A percentile compares a stretch with the other conserved stretches of the same genome.
Evolutionary conservation across 2,329 filamentous ascomycete genomes (phyloP).

Genomic region (Albifimbria verrucaria): DNA sequence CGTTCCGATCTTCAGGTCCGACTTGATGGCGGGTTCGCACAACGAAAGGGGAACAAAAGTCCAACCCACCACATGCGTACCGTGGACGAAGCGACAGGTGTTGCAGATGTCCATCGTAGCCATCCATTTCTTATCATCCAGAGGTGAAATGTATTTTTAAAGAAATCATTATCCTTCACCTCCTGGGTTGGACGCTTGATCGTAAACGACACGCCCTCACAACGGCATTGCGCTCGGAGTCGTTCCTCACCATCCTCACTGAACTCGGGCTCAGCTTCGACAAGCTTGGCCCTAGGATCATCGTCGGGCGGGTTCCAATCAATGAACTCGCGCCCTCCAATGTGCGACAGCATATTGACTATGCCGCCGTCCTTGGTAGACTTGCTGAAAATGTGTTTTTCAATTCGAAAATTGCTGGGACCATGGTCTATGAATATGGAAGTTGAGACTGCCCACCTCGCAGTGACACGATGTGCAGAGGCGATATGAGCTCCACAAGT

Average conservation of each 20-base stretch:
- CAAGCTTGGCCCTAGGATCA: constrained; percentile 19
- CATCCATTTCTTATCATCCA: constrained; percentile 38
- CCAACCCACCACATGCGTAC: constrained; percentile 41
- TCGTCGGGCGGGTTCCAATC: constrained; percentile 33
- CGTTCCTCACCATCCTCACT: constrained; percentile 33
- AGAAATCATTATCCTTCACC: constrained; percentile 23
- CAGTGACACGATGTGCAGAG: constrained; percentile 26
- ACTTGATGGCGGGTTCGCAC: constrained; percentile 32
- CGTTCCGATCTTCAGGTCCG: constrained; percentile 38
- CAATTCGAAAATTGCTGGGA: constrained; percentile 30
- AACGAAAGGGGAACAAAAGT: constrained; percentile 34
- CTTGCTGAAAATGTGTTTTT: constrained; percentile 32
- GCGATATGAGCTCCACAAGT: constrained; percentile 45
- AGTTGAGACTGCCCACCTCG: constrained; percentile 34
- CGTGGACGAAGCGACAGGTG: constrained; percentile 41
- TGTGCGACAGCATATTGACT: constrained; percentile 28
- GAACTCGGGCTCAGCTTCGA: constrained; percentile 24
- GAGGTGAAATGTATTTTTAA: constrained; percentile 32
- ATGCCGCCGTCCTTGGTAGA: constrained; percentile 35
- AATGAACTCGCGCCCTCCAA: constrained; percentile 25
- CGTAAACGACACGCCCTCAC: constrained; percentile 45
- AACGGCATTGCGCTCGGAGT: constrained; percentile 42
- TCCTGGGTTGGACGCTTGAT: constrained; percentile 34
- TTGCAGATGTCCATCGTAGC: constrained; percentile 38
- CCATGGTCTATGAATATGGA: constrained; percentile 37